Conservation (phyloP, 2,329 filamentous ascomycete species). For the Fusarium sp. region DNA sequence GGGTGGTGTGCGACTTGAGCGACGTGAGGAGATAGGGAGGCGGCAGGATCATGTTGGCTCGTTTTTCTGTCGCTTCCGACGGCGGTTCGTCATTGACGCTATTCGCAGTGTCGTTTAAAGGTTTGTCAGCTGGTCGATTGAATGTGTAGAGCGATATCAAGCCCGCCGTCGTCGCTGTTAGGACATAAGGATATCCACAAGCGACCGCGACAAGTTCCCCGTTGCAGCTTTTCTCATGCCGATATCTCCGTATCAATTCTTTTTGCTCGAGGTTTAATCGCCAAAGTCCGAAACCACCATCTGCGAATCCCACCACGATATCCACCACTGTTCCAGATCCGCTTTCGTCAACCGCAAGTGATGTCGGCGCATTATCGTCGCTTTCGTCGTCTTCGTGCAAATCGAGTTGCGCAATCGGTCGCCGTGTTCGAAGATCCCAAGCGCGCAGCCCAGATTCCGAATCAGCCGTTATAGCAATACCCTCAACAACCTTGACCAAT, state of each 20-base stretch:
- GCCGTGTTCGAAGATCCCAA: constrained; percentile 78
- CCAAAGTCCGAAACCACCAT: constrained; percentile 81
- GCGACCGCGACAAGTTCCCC: constrained; percentile 78
- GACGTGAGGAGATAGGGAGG: constrained; percentile 73
- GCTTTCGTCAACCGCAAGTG: constrained; percentile 73
- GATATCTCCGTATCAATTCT: constrained; percentile 64
- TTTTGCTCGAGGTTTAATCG: constrained; percentile 62
- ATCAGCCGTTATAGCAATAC: constrained; percentile 83
- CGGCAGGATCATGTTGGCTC: constrained; percentile 25
- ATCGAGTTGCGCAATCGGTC: constrained; percentile 65
- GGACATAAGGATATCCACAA: constrained; percentile 78
- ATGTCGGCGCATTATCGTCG: constrained; percentile 63
- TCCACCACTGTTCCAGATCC: constrained; percentile 62
- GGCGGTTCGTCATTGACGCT: neutral
- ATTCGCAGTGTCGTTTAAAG: constrained; percentile 10
- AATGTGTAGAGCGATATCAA: constrained; percentile 83
- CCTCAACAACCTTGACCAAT: constrained; percentile 81
- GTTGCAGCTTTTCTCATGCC: constrained; percentile 71
- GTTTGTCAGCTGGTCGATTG: constrained; percentile 43
- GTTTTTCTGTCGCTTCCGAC: neutral
- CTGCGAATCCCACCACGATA: constrained; percentile 76
- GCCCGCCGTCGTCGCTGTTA: constrained; percentile 82
- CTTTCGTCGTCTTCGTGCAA: constrained; percentile 48
- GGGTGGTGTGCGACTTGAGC: constrained; percentile 82
- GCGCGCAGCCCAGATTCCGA: constrained; percentile 76